Evolutionary conservation across 2,329 filamentous ascomycete genomes (phyloP), one percentile per base, ranked within the genome.

Genomic region (Fusarium sp.): DNA sequence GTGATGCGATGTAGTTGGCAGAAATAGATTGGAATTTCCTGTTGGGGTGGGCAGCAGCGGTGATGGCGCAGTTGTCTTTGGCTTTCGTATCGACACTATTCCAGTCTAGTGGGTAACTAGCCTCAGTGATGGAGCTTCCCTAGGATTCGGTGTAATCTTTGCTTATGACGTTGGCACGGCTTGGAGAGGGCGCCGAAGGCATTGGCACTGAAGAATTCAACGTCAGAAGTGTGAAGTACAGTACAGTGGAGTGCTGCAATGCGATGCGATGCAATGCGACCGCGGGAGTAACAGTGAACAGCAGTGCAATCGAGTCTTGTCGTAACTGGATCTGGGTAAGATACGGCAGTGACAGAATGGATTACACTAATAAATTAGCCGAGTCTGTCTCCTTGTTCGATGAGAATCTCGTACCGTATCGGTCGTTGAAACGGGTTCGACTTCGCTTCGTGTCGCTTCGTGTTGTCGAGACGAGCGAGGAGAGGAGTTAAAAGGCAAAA

Each of bases 271-370:
- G 61, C 47, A 27, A 62, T 51, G 47, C 62, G 50, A 55, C 58
- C 42, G 52, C 58, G 63, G 63, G 48, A 67, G 64, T 41, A 59
- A 67, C 58, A 45, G 27, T 46, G 48, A 49, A 47, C 54, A 60
- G 48, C 43, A 65, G 56, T 53, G 51, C 58, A 60, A 55, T 60
- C 51, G 58, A 53, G 51, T 48, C 27, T 45, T 40, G 49, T 43
- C 31, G 45, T 37, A 41, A 51, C 58, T 50, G 41, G 56, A 67
- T 58, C 25, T 58, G 58, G 67, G 29, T 59, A 43, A 63, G 50
- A 67, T 65, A 21, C 48, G 46, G 37, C 31, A 49, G 37, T 25
- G 27, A 43, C 35, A 52, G 23, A 21, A 18, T 31, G 25, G 35
- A 50, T 17, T 41, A 42, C 58, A 63, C 39, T 45, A 52, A 40